Evolutionary conservation across 2,329 filamentous ascomycete genomes (phyloP).

Genomic region (Orbilia quercus): DNA sequence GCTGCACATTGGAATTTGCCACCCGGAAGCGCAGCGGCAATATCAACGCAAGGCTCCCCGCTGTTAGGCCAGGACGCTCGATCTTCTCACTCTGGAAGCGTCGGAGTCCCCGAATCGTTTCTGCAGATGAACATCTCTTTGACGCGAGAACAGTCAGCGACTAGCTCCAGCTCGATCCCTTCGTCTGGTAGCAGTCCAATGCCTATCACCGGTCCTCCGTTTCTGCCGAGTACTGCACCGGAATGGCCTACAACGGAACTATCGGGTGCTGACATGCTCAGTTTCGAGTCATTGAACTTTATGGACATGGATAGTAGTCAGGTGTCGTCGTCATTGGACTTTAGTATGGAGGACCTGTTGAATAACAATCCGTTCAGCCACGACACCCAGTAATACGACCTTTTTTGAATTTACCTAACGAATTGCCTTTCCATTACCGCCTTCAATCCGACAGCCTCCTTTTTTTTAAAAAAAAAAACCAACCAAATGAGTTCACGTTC

Average conservation of each 20-base stretch:
- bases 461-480: no score
- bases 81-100: conserved; percentile 47
- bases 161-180: conserved; percentile 34
- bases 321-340: conserved; percentile 31
- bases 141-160: conserved; percentile 32
- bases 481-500: not conserved
- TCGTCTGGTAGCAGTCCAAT: conserved; percentile 36
- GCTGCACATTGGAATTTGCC: conserved; percentile 54
- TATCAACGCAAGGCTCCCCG: conserved; percentile 51
- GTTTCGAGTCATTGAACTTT: conserved; percentile 50
- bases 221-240: conserved; percentile 14
- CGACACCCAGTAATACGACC: conserved; percentile 29
- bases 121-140: conserved; percentile 37
- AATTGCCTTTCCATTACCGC: not conserved
- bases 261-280: conserved; percentile 46
- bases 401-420: conserved; percentile 8
- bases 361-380: conserved; percentile 49
- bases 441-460: not conserved
- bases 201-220: conserved; percentile 33
- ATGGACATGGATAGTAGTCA: conserved; percentile 54
- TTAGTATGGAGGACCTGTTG: conserved; percentile 53
- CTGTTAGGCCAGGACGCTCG: conserved; percentile 49
- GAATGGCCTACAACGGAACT: conserved; percentile 37
- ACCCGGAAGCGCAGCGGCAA: conserved; percentile 17
- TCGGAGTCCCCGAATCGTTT: conserved; percentile 45